A percentile compares a stretch with the other conserved stretches of the same genome.
phyloP scores from a whole-genome alignment of 305 asterid genomes.

The Solanum aculeatissimum region DNA sequence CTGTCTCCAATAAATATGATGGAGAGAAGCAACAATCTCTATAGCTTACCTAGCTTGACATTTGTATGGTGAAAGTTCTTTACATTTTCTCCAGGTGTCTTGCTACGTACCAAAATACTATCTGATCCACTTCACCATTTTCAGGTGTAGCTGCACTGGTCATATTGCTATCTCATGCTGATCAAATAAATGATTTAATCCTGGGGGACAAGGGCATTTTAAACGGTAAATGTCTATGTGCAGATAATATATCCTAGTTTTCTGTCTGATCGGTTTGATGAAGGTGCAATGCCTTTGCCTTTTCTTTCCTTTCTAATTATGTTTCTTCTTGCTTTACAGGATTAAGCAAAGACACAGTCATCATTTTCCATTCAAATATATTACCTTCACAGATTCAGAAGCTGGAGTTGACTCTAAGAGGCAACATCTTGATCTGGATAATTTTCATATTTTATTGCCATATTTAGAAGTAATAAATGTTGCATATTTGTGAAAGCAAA shows the following conservation, averaged over 20 bases:
- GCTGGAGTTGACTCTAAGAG: constrained; percentile 58
- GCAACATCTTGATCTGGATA: constrained; percentile 18
- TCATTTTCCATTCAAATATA: constrained; percentile 69
- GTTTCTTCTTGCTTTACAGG: constrained; percentile 31
- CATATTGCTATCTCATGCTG: constrained; percentile 58
- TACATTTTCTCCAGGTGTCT: background rate
- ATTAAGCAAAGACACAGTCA: constrained; percentile 45
- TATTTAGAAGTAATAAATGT: background rate
- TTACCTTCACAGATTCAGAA: constrained; percentile 47
- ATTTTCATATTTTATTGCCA: constrained; percentile 2
- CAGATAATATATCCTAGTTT: background rate
- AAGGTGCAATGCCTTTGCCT: constrained; percentile 3
- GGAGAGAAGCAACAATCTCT: background rate
- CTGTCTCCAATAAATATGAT: background rate
- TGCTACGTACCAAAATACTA: background rate
- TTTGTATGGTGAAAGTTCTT: background rate
- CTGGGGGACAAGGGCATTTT: constrained; percentile 47
- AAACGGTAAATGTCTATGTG: constrained; percentile 40
- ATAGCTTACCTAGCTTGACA: background rate
- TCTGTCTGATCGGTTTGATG: constrained; percentile 2
- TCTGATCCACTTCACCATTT: background rate
- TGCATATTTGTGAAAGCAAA: background rate
- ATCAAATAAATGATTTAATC: constrained; percentile 51
- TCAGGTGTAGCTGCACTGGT: constrained; percentile 81
- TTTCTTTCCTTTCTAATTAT: background rate